A percentile compares a stretch with the other conserved stretches of the same genome.
Conservation (phyloP, 768 basidiomycete genomes). For the Termitomyces sp. region DNA sequence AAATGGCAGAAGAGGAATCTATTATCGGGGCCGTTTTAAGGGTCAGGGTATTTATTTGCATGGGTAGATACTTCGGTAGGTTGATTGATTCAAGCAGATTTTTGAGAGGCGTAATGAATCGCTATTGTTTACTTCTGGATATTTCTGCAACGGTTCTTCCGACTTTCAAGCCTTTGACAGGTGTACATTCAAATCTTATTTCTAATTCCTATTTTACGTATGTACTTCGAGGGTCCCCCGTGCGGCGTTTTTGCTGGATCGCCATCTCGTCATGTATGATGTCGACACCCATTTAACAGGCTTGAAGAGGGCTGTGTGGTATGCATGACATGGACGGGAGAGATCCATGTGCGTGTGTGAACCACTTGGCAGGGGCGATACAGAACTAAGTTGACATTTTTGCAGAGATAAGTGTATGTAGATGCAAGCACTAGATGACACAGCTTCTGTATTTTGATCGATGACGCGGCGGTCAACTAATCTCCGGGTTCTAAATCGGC, state of each 20-base stretch:
- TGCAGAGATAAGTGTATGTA: neutral
- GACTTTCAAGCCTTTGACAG: neutral
- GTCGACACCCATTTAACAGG: neutral
- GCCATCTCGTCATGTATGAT: neutral
- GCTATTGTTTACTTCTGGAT: neutral
- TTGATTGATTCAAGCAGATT: neutral
- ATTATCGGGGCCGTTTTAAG: neutral
- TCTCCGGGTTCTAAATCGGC: neutral
- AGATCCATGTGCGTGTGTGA: neutral
- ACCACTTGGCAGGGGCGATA: slow-evolving; percentile 1
- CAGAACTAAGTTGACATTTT: neutral
- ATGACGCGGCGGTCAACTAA: neutral
- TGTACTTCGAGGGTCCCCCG: neutral
- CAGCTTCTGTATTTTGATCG: neutral
- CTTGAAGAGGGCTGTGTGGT: neutral
- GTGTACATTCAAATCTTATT: neutral
- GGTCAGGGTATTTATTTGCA: neutral
- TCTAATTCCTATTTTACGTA: neutral
- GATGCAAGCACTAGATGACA: neutral
- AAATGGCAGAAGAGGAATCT: neutral
- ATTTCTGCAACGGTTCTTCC: neutral
- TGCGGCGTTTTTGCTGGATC: neutral
- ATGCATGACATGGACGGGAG: neutral
- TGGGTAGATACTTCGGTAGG: neutral
- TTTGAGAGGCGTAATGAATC: neutral